Conservation (phyloP, 1,139 yeast genomes). For the Taphrina deformans region DNA sequence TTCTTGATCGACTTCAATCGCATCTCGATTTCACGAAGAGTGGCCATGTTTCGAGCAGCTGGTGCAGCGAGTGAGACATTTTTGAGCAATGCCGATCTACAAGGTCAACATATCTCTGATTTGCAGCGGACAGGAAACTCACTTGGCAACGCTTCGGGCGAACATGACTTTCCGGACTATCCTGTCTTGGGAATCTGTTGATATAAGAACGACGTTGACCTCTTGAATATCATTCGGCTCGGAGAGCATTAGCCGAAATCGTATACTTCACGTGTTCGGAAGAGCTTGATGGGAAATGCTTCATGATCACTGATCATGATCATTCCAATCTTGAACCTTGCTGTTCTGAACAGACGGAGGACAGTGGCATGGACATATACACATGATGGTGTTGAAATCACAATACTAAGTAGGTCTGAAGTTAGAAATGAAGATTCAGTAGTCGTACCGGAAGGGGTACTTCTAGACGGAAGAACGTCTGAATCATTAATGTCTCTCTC, state of each 20-base stretch:
- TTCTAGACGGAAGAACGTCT: no score
- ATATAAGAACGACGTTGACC: not conserved
- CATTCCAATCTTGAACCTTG: no score
- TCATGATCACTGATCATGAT: not conserved
- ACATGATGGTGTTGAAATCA: no score
- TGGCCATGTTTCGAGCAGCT: slow-evolving; percentile 54
- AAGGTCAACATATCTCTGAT: not conserved
- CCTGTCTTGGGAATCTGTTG: not conserved
- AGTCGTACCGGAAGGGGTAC: no score
- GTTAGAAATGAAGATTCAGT: no score
- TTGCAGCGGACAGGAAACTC: not conserved
- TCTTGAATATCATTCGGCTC: not conserved
- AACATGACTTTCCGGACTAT: slow-evolving; percentile 4
- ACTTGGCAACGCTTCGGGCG: slow-evolving; percentile 25
- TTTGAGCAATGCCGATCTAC: slow-evolving; percentile 17
- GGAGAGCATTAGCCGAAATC: not conserved
- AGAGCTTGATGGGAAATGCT: no score
- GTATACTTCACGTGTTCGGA: no score
- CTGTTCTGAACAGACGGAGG: no score
- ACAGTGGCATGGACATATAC: no score
- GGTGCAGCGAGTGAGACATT: slow-evolving; percentile 22
- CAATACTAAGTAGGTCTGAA: no score
- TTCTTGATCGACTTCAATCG: slow-evolving; percentile 97
- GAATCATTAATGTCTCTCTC: no score
- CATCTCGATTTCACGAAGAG: slow-evolving; percentile 96